Conservation (phyloP, 2,329 filamentous ascomycete species). For the Dactylonectria estremocensis region DNA sequence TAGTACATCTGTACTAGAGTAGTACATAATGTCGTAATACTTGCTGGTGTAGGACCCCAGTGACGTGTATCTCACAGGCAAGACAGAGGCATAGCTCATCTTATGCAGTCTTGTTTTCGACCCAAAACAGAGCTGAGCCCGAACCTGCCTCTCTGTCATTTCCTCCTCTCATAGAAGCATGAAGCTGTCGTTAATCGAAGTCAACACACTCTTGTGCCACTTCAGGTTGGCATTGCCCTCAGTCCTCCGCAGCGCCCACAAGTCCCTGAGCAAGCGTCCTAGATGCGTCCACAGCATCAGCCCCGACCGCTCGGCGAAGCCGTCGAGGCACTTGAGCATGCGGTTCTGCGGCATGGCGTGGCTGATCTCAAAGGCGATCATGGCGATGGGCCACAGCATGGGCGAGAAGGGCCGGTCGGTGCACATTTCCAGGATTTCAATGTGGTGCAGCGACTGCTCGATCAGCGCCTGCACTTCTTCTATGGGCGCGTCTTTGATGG, state of each 20-base stretch:
- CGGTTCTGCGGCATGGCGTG: constrained; percentile 38
- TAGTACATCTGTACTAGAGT: too few relatives aligned
- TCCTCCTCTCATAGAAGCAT: constrained; percentile 37
- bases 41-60: too few relatives aligned
- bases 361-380: constrained; percentile 41
- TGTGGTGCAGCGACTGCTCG: constrained; percentile 42
- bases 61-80: too few relatives aligned
- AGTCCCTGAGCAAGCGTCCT: constrained; percentile 34
- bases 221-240: constrained; percentile 38
- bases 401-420: constrained; percentile 41
- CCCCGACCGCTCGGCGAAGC: constrained; percentile 38
- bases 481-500: constrained; percentile 39
- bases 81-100: constrained; percentile 20
- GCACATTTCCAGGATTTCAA: constrained; percentile 35
- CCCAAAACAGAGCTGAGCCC: not conserved
- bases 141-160: not conserved
- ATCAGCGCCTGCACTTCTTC: constrained; percentile 42
- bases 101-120: not conserved
- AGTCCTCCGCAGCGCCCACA: constrained; percentile 39
- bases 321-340: constrained; percentile 37
- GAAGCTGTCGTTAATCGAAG: constrained; percentile 43
- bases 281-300: constrained; percentile 44
- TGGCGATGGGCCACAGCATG: constrained; percentile 46
- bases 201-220: constrained; percentile 41
- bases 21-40: too few relatives aligned